Base-by-base conservation (phyloP, 768 basidiomycete genomes). In the Candolleomyces aberdarensis region DNA sequence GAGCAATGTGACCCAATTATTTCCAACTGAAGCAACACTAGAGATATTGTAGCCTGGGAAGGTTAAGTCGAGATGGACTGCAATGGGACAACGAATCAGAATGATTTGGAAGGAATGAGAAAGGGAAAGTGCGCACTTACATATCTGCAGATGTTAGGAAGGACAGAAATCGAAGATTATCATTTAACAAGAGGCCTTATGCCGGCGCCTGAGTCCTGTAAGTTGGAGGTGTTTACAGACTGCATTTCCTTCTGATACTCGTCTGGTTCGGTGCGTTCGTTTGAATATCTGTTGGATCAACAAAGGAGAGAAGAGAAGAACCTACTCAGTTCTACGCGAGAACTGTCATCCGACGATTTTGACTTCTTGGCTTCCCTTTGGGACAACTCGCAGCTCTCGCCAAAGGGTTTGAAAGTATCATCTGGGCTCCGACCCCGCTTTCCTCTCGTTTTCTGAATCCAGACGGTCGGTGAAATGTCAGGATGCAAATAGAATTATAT, bases 371-470 rank as follows among this genome's bases (percentile, higher is more conserved):
- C 29, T n/a, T 54, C 19, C 10, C 22, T 47, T 47, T 50, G 44
- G 6, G 52, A 41, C 17, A 26, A 39, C 20, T 46, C 40, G 11
- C 59, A 63, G 3, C 64, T 53, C 14, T 40, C 48, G 41, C 40
- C 29, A 15, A 56, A 29, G n/a, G 70, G 66, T 68, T 57, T 6
- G 54, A 50, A 15, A 26, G 19, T 15, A 44, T 48, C 41, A 11
- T 36, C 36, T 36, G 36, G 36, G 44, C 43, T 52, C 19, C 47
- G 49, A 43, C 73, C 75, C 66, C 85, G 84, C 75, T 86, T 86
- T 71, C 83, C 81, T 69, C 85, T 75, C 39, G 74, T 80, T 81
- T 80, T 86, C 85, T 87, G 67, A 7, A 20, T 51, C 14, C 26
- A 15, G 11, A 31, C 15, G 52, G 4, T 58, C 10, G 15, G 43